Evolutionary conservation across 768 basidiomycete genomes (phyloP).

Genomic region (Lactarius trivialis): DNA sequence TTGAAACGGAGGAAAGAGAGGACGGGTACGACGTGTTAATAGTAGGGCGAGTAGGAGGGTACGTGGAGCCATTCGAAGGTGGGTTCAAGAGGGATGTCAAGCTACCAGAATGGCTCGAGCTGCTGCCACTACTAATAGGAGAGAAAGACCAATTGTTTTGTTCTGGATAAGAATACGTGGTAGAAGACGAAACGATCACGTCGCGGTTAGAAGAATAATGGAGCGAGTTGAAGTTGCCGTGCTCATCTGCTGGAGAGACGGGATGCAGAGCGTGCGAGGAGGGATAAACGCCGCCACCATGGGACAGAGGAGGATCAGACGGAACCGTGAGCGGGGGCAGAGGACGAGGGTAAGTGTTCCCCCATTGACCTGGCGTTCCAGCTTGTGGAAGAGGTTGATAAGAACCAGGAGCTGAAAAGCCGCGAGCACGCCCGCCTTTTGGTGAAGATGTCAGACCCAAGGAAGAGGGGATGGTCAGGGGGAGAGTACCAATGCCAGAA

Average conservation of each 20-base stretch:
- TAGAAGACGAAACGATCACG: constrained; percentile 41
- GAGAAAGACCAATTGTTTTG: constrained; percentile 47
- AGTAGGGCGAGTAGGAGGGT: constrained; percentile 50
- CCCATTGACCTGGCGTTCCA: constrained; percentile 49
- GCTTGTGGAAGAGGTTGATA: constrained; percentile 65
- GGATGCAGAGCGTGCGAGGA: constrained; percentile 59
- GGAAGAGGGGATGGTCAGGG: constrained; percentile 56
- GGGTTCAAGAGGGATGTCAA: constrained; percentile 77
- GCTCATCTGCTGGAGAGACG: constrained; percentile 65
- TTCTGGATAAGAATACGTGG: constrained; percentile 60
- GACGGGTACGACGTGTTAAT: constrained; percentile 64
- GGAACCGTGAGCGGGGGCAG: constrained; percentile 82
- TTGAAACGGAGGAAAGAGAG: constrained; percentile 31
- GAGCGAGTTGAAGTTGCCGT: constrained; percentile 43
- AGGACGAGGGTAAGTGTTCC: constrained; percentile 42
- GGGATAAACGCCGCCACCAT: constrained; percentile 51
- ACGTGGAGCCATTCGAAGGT: constrained; percentile 36
- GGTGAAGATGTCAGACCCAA: constrained; percentile 36
- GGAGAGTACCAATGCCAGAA: constrained; percentile 59
- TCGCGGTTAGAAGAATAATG: constrained; percentile 30
- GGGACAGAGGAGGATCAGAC: constrained; percentile 59
- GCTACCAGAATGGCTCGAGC: constrained; percentile 63
- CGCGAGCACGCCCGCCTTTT: constrained; percentile 51
- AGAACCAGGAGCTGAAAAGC: constrained; percentile 78
- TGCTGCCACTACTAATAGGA: constrained; percentile 41